Evolutionary conservation across 345 rosid species (phyloP).

Genomic region (Aurinia saxatilis): DNA sequence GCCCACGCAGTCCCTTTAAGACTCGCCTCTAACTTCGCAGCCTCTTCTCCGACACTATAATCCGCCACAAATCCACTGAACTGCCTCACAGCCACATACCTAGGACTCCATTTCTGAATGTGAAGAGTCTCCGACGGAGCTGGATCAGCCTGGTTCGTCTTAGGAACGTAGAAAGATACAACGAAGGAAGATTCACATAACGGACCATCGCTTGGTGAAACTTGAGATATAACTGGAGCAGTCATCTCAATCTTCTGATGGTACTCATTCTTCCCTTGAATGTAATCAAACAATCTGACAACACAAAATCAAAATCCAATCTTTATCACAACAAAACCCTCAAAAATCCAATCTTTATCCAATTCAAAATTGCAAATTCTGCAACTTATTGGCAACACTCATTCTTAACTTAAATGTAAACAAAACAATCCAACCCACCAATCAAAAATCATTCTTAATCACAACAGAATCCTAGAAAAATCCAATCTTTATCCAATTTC

Average conservation of each 20-base stretch:
- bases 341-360: no score
- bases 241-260: slow-evolving; percentile 74
- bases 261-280: slow-evolving; percentile 70
- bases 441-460: neutral
- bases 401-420: slow-evolving; percentile 83
- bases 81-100: slow-evolving; percentile 57
- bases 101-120: slow-evolving; percentile 47
- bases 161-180: slow-evolving; percentile 74
- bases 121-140: slow-evolving; percentile 76
- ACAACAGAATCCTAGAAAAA: neutral
- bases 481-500: neutral
- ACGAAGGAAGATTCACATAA: slow-evolving; percentile 71
- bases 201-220: slow-evolving; percentile 84
- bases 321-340: neutral
- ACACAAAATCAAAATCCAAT: neutral
- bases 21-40: slow-evolving; percentile 62
- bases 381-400: no score
- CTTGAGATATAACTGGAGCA: slow-evolving; percentile 63
- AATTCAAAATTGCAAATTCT: no score
- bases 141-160: slow-evolving; percentile 65
- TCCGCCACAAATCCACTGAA: slow-evolving; percentile 74
- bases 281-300: slow-evolving; percentile 71
- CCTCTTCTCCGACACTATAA: slow-evolving; percentile 49
- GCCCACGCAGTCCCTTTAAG: slow-evolving; percentile 59
- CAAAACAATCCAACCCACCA: slow-evolving; percentile 48